Evolutionary conservation across 2,329 filamentous ascomycete genomes (phyloP), one percentile per base, ranked within the genome.

Genomic region (Sporothrix dimorphospora): DNA sequence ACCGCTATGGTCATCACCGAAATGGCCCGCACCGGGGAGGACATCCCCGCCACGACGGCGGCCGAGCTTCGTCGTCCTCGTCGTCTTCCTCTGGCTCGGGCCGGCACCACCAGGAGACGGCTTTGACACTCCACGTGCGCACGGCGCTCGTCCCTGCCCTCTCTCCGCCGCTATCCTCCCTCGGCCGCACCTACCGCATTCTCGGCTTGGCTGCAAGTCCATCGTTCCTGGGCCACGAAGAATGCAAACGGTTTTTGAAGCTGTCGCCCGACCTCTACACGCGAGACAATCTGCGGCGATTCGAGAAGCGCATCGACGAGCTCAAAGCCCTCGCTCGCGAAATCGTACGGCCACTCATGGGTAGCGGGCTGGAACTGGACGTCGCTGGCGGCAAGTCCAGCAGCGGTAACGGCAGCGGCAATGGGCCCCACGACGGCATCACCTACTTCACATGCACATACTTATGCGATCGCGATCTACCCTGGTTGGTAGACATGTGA

Each of bases 181-280:
- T 89, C 1, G 94, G 94, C 3, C 89, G 91, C 61, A 88, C 94
- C 1, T 97, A 95, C 80, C 89, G 93, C 55, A 87, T 91, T 1
- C 85, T 98, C 9, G 94, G 94, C 42, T 87, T 88, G 4, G 83
- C 87, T 2, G 83, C 83, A 4, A 83, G 88, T 0, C 81, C 86
- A 11, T 85, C 86, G 0, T 98, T 96, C 78, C 88, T 98, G 5
- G 81, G 85, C 1, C 94, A 95, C 79, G 94, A 97, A 75, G 94
- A 97, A 75, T 92, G 95, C 79, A 98, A 97, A 81, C 89, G 89
- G 27, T 98, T 98, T 77, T 86, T 98, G 69, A 97, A 97, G 80
- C 84, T 95, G 27, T 91, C 89, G 12, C 92, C 93, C 0, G 92
- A 96, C 24, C 81, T 95, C 8, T 97, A 98, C 82, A 93, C 88